Conservation (phyloP, 2,329 filamentous ascomycete species). For the Xylariaceae sp. region DNA sequence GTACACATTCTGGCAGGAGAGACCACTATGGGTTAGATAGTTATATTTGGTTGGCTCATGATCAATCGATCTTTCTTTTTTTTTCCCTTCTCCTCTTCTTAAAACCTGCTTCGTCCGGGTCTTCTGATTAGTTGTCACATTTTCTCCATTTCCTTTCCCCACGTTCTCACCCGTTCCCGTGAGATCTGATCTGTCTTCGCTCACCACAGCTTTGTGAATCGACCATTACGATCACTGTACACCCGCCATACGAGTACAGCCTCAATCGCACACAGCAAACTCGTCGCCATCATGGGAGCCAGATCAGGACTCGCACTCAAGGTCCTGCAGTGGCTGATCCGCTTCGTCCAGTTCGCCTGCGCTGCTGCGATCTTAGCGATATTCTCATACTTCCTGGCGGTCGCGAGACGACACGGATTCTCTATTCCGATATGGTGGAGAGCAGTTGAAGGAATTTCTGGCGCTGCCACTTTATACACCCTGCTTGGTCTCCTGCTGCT, state of each 20-base stretch:
- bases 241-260: constrained; percentile 13
- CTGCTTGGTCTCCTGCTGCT: constrained; percentile 67
- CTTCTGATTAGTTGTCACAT: neutral
- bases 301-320: constrained; percentile 60
- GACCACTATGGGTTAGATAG: no score
- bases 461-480: constrained; percentile 68
- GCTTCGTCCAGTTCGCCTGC: constrained; percentile 67
- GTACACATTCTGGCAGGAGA: no score
- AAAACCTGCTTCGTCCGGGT: neutral
- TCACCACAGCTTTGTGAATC: neutral
- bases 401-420: constrained; percentile 60
- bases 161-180: neutral
- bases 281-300: constrained; percentile 47
- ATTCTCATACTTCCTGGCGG: constrained; percentile 79
- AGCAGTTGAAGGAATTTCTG: constrained; percentile 74
- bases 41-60: no score
- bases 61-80: neutral
- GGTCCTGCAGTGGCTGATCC: constrained; percentile 62
- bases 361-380: constrained; percentile 69
- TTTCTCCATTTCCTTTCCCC: neutral
- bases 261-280: neutral
- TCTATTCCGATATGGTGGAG: constrained; percentile 60
- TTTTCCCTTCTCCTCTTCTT: neutral
- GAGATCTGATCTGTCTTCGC: neutral
- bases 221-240: neutral